phyloP scores from a whole-genome alignment of 2,329 filamentous ascomycete genomes.

The Pseudocercospora macadamiae region DNA sequence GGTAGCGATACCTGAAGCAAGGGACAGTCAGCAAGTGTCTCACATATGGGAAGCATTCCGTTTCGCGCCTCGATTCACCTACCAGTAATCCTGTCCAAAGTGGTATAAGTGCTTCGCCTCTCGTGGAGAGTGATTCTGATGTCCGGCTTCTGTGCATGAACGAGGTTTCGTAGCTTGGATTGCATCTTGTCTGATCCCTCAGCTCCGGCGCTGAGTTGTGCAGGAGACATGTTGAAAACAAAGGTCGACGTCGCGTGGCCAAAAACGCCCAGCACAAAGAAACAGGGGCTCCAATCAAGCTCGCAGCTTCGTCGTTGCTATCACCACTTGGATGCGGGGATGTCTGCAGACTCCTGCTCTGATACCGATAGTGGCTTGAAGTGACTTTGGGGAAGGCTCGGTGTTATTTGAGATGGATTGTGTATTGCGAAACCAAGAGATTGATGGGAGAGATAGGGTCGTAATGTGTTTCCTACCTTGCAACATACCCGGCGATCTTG shows the following conservation, averaged over 20 bases:
- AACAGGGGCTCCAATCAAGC: not conserved
- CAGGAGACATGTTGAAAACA: slow-evolving; percentile 18
- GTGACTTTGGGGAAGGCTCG: not conserved
- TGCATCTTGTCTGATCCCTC: slow-evolving; percentile 29
- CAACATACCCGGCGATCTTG: not conserved
- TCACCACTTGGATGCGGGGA: not conserved
- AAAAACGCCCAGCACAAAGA: slow-evolving; percentile 4
- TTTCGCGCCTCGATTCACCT: slow-evolving; percentile 50
- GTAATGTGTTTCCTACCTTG: not conserved
- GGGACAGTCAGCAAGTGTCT: too few relatives aligned
- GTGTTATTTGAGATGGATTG: not conserved
- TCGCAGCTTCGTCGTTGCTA: not conserved
- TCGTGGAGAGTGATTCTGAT: slow-evolving; percentile 48
- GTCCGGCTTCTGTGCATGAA: slow-evolving; percentile 40
- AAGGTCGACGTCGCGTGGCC: slow-evolving; percentile 10
- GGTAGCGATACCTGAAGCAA: too few relatives aligned
- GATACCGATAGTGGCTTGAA: not conserved
- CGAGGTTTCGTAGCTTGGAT: slow-evolving; percentile 29
- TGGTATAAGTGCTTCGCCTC: slow-evolving; percentile 55
- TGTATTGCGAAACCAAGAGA: not conserved
- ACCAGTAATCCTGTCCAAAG: slow-evolving; percentile 61
- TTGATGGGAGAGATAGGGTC: not conserved
- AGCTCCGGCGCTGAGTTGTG: slow-evolving; percentile 10
- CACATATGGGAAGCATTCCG: too few relatives aligned
- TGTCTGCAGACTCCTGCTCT: not conserved